Evolutionary conservation across 2,329 filamentous ascomycete genomes (phyloP).

Genomic region (Exophiala sp.): DNA sequence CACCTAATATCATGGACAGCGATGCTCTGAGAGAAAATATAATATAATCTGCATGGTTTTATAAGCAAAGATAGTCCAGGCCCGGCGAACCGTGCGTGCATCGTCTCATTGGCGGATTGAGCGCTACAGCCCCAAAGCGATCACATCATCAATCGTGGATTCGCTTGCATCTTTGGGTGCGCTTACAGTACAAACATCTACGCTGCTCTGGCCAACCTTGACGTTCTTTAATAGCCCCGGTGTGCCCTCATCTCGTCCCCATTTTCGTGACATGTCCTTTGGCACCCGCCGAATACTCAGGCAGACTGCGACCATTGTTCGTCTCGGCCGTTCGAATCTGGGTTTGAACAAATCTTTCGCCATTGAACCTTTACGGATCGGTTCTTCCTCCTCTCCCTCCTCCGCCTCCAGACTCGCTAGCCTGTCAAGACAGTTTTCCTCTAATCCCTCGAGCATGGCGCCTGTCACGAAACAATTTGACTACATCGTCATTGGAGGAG

Average conservation of each 20-base stretch:
- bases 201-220: background rate
- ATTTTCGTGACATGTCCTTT: constrained; percentile 24
- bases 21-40: background rate
- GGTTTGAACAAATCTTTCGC: constrained; percentile 6
- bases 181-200: background rate
- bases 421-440: constrained; percentile 40
- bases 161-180: background rate
- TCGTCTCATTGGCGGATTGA: constrained; percentile 14
- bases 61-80: constrained; percentile 7
- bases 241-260: constrained; percentile 3
- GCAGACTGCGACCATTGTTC: constrained; percentile 11
- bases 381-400: constrained; percentile 7
- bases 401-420: constrained; percentile 35
- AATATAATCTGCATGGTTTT: constrained; percentile 2
- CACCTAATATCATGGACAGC: background rate
- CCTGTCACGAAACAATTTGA: constrained; percentile 47
- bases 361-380: background rate
- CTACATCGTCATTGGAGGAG: constrained; percentile 52
- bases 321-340: constrained; percentile 9
- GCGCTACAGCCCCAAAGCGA: background rate
- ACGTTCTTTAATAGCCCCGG: constrained; percentile 7
- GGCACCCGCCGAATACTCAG: constrained; percentile 12
- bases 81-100: background rate
- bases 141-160: constrained; percentile 21
- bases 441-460: constrained; percentile 38